Evolutionary conservation across 495 filamentous ascomycete genomes (phyloP).

Genomic region (Tuber aestivum): DNA sequence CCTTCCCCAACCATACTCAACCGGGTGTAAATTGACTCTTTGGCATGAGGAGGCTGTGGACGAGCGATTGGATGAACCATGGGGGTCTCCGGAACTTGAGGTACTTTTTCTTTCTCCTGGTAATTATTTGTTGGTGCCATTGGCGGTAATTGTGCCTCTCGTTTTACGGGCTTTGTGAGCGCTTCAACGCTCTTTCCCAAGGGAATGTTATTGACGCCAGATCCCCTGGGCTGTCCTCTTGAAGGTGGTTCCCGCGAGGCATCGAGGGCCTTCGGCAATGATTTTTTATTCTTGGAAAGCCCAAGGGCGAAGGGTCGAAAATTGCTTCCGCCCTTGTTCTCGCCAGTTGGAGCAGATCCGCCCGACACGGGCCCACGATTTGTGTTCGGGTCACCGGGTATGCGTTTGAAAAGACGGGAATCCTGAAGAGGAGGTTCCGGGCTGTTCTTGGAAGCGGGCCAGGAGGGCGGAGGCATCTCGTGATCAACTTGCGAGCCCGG

Average conservation of each 20-base stretch:
- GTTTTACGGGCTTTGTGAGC: slow-evolving; percentile 19
- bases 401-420: slow-evolving; percentile 36
- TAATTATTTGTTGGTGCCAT: slow-evolving; percentile 4
- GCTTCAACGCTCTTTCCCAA: slow-evolving; percentile 28
- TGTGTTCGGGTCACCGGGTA: slow-evolving; percentile 23
- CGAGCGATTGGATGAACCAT: slow-evolving; percentile 12
- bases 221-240: slow-evolving; percentile 17
- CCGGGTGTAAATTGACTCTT: slow-evolving; percentile 40
- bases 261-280: slow-evolving; percentile 31
- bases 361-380: slow-evolving; percentile 15
- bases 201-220: slow-evolving; percentile 39
- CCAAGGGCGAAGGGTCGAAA: slow-evolving; percentile 38
- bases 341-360: slow-evolving; percentile 7
- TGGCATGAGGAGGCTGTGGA: slow-evolving; percentile 10
- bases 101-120: slow-evolving; percentile 14
- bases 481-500: slow-evolving; percentile 13
- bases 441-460: slow-evolving; percentile 28
- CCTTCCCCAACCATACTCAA: slow-evolving; percentile 43
- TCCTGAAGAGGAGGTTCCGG: slow-evolving; percentile 21
- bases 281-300: slow-evolving; percentile 25
- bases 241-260: slow-evolving; percentile 17
- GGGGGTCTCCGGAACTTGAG: slow-evolving; percentile 19
- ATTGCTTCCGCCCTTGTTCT: slow-evolving; percentile 27
- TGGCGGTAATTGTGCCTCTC: slow-evolving; percentile 8
- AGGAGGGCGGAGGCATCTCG: slow-evolving; percentile 38